Conservation (phyloP, 2,329 filamentous ascomycete genomes). For the Epichloe hybrida region DNA sequence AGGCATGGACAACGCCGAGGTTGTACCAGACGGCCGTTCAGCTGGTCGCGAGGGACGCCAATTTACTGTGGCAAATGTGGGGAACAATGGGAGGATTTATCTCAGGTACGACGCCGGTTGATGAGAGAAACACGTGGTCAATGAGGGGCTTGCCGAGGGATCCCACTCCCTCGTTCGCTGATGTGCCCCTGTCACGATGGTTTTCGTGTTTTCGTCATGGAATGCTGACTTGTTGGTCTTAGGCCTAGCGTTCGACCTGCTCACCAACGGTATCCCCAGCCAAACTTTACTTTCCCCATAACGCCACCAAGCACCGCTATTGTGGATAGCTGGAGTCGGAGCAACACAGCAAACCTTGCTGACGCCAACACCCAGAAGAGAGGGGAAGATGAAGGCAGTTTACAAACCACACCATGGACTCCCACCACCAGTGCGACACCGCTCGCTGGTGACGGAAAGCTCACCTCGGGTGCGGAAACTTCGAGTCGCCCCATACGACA, state of each 20-base stretch:
- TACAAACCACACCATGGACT: slow-evolving; percentile 22
- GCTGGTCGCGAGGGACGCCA: slow-evolving; percentile 53
- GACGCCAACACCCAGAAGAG: slow-evolving; percentile 6
- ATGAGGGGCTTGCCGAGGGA: not conserved
- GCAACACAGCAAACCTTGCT: slow-evolving; percentile 15
- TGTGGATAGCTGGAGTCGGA: slow-evolving; percentile 37
- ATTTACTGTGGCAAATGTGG: slow-evolving; percentile 70
- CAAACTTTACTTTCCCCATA: slow-evolving; percentile 45
- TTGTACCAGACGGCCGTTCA: slow-evolving; percentile 46
- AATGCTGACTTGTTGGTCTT: slow-evolving; percentile 10
- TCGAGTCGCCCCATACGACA: slow-evolving; percentile 23
- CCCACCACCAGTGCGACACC: slow-evolving; percentile 26
- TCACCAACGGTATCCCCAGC: slow-evolving; percentile 47
- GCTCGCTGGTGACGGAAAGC: slow-evolving; percentile 19
- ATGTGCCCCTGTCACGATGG: not conserved
- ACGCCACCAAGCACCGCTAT: slow-evolving; percentile 40
- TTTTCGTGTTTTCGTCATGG: not conserved
- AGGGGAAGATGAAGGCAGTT: not conserved
- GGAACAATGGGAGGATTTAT: slow-evolving; percentile 72
- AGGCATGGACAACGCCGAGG: slow-evolving; percentile 41
- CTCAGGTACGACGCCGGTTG: slow-evolving; percentile 45
- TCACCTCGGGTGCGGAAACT: slow-evolving; percentile 17
- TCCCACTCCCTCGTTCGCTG: not conserved
- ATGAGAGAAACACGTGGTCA: not conserved
- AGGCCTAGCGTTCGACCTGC: slow-evolving; percentile 50